These are phyloP conservation scores for Acaromyces ingoldii DNA, from an alignment of 1,284 basidiomycete species.

Conservation along the genomic window DNA sequence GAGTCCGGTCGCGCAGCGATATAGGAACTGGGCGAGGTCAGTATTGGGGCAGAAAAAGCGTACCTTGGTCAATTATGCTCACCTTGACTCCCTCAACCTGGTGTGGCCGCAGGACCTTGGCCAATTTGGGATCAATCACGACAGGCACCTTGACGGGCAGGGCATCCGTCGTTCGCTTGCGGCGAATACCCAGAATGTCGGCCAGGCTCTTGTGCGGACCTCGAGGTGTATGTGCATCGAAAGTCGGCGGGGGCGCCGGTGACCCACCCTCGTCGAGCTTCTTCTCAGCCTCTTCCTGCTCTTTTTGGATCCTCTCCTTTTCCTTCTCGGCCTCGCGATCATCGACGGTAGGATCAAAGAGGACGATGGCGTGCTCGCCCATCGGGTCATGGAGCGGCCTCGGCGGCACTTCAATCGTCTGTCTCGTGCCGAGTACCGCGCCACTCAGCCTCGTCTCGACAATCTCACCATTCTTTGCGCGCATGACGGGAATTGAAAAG, in stretches of 20 bases:
- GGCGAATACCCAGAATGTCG: constrained; percentile 65
- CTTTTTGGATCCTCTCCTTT: constrained; percentile 65
- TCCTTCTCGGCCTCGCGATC: constrained; percentile 50
- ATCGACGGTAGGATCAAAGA: constrained; percentile 95
- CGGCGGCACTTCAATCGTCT: constrained; percentile 75
- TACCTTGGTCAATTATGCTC: too few species aligned
- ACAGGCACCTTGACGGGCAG: constrained; percentile 77
- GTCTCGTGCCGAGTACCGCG: constrained; percentile 77
- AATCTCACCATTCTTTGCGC: constrained; percentile 66
- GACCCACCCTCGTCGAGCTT: constrained; percentile 19
- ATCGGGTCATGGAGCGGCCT: constrained; percentile 92
- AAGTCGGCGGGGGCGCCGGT: constrained; percentile 55
- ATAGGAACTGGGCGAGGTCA: constrained; percentile 68
- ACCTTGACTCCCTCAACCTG: constrained; percentile 73
- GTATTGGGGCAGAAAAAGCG: background rate
- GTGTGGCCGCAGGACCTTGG: constrained; percentile 89
- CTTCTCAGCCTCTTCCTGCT: constrained; percentile 59
- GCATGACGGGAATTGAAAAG: constrained; percentile 86
- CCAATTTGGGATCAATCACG: constrained; percentile 85
- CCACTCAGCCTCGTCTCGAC: constrained; percentile 66
- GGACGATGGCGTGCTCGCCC: constrained; percentile 93
- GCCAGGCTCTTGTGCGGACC: constrained; percentile 87
- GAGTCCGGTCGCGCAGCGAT: constrained; percentile 90
- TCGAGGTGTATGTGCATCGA: background rate
- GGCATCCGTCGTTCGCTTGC: constrained; percentile 28